Evolutionary conservation across 441 rosid species (phyloP).

Genomic region (Erysimum cheiri): DNA sequence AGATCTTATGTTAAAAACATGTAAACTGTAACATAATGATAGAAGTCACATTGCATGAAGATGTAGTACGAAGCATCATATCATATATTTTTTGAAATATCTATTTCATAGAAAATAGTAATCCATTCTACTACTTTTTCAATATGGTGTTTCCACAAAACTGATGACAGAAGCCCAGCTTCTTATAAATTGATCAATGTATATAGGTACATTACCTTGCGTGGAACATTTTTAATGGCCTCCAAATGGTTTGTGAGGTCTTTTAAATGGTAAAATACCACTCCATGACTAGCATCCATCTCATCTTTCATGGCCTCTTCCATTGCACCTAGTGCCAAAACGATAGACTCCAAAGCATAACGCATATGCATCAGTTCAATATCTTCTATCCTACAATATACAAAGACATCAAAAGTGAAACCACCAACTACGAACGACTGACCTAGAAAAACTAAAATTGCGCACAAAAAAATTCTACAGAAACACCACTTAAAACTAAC

Average conservation of each 20-base stretch:
- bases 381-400: slow-evolving; percentile 80
- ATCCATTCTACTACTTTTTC: slow-evolving; percentile 16
- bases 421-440: neutral
- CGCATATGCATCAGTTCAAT: slow-evolving; percentile 98
- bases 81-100: slow-evolving; percentile 5
- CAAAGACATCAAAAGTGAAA: slow-evolving; percentile 31
- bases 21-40: slow-evolving; percentile 20
- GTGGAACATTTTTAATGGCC: slow-evolving; percentile 78
- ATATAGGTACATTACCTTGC: slow-evolving; percentile 63
- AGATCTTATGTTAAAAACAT: slow-evolving; percentile 46
- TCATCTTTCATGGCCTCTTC: slow-evolving; percentile 60
- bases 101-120: neutral
- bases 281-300: slow-evolving; percentile 54
- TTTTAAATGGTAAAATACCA: slow-evolving; percentile 75
- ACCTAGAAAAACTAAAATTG: slow-evolving; percentile 9
- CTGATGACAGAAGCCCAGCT: slow-evolving; percentile 14
- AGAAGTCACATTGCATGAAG: slow-evolving; percentile 20
- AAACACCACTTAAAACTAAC: slow-evolving; percentile 10
- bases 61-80: slow-evolving; percentile 29
- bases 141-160: slow-evolving; percentile 12
- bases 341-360: slow-evolving; percentile 88
- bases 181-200: slow-evolving; percentile 13
- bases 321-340: slow-evolving; percentile 80
- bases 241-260: slow-evolving; percentile 81
- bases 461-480: neutral